phyloP scores from a whole-genome alignment of 768 basidiomycete genomes.

The Collybia sordida region DNA sequence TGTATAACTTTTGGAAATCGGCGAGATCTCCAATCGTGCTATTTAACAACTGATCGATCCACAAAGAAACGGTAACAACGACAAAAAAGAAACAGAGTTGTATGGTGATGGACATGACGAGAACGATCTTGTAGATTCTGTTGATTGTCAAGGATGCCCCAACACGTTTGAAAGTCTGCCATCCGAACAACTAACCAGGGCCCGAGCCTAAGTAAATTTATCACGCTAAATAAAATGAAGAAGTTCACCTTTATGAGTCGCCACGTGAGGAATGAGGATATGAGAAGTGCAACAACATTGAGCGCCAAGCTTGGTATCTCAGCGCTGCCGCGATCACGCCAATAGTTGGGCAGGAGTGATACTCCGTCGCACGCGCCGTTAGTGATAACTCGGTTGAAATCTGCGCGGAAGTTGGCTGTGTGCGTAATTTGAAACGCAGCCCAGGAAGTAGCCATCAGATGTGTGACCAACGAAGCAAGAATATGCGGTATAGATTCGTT shows the following conservation, averaged over 20 bases:
- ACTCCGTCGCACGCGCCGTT: slow-evolving; percentile 63
- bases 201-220: background rate
- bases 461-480: slow-evolving; percentile 72
- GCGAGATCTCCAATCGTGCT: slow-evolving; percentile 60
- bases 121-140: slow-evolving; percentile 70
- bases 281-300: slow-evolving; percentile 57
- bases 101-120: slow-evolving; percentile 67
- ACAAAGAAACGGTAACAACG: slow-evolving; percentile 63
- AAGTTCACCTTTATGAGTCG: slow-evolving; percentile 63
- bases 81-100: slow-evolving; percentile 83
- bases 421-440: slow-evolving; percentile 62
- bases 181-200: slow-evolving; percentile 60
- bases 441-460: slow-evolving; percentile 74
- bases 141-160: slow-evolving; percentile 76
- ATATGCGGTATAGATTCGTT: slow-evolving; percentile 85
- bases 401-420: slow-evolving; percentile 54
- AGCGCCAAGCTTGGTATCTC: slow-evolving; percentile 65
- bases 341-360: slow-evolving; percentile 60
- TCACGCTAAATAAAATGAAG: background rate
- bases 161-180: slow-evolving; percentile 87
- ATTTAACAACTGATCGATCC: slow-evolving; percentile 76
- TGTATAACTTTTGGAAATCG: slow-evolving; percentile 46
- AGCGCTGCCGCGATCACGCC: slow-evolving; percentile 55
- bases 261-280: slow-evolving; percentile 70
- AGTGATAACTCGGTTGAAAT: slow-evolving; percentile 58